Percentiles rank a stretch among this genome's conserved stretches.
phyloP scores from a whole-genome alignment of 2,329 filamentous ascomycete genomes.

The Fusarium newnesense region DNA sequence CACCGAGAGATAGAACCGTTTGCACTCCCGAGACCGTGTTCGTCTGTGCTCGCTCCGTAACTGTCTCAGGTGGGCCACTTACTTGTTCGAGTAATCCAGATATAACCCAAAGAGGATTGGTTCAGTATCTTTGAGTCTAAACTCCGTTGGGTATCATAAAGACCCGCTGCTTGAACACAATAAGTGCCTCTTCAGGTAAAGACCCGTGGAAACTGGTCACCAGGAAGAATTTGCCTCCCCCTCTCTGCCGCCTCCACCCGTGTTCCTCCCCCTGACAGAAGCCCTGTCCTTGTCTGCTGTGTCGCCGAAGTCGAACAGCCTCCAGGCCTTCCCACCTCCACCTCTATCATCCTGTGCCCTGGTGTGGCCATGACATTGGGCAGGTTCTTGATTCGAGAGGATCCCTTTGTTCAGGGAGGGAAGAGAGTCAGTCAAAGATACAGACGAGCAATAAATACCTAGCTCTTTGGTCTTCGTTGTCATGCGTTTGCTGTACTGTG shows the following conservation, averaged over 20 bases:
- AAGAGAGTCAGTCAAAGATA: not conserved
- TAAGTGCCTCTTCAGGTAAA: conserved; percentile 41
- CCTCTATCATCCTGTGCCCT: conserved; percentile 15
- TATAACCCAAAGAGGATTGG: conserved; percentile 23
- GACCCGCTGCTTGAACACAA: conserved; percentile 36
- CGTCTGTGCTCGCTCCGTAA: conserved; percentile 29
- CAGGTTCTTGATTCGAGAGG: conserved; percentile 18
- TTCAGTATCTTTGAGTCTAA: not conserved
- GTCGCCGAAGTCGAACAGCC: conserved; percentile 20
- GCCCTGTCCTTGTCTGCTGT: conserved; percentile 42
- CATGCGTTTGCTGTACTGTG: not conserved
- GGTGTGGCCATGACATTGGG: conserved; percentile 19
- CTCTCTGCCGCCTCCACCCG: conserved; percentile 43
- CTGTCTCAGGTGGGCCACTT: conserved; percentile 5
- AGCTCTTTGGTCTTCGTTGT: not conserved
- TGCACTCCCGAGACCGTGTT: conserved; percentile 28
- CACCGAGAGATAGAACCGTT: conserved; percentile 32
- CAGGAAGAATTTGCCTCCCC: conserved; percentile 45
- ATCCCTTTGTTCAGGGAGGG: conserved; percentile 6
- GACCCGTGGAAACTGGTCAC: conserved; percentile 40
- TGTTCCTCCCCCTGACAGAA: conserved; percentile 42
- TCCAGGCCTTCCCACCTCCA: conserved; percentile 25
- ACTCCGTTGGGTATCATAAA: conserved; percentile 9
- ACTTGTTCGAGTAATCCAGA: conserved; percentile 13
- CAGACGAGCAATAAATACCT: conserved; percentile 18